Conservation (phyloP, 73 alveolate genomes). For the Breviolum minutum region DNA sequence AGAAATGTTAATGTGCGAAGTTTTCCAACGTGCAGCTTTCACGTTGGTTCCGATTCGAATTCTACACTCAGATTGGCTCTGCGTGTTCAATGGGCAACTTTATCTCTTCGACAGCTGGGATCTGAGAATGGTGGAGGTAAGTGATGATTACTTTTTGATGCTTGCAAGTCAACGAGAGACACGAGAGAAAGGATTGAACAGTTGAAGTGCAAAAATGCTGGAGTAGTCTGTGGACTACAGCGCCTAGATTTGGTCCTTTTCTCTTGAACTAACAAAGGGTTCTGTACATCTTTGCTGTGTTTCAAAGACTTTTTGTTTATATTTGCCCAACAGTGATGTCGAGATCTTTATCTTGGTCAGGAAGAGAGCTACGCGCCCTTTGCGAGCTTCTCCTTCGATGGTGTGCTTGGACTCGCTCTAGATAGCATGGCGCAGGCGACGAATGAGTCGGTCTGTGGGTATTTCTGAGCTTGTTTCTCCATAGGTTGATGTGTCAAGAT, state of each 20-base stretch:
- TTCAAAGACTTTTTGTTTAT: no score
- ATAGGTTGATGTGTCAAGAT: no score
- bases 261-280: no score
- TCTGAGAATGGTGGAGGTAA: neutral
- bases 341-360: neutral
- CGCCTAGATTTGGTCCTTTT: neutral
- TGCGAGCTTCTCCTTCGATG: constrained; percentile 88
- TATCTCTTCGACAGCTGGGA: constrained; percentile 60
- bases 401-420: constrained; percentile 95
- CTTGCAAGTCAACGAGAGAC: neutral
- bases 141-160: neutral
- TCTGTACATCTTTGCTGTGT: no score
- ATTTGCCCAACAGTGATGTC: no score
- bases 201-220: no score
- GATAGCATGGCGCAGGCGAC: constrained; percentile 81
- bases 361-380: constrained; percentile 92
- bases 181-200: neutral
- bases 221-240: neutral
- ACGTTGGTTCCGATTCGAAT: neutral
- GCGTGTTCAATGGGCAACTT: constrained; percentile 91
- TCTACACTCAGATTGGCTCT: constrained; percentile 28
- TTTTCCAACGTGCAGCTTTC: neutral
- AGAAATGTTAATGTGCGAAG: neutral
- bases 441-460: neutral
- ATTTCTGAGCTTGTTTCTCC: no score